Base-by-base conservation (phyloP, 148 eudicot genomes). In the Rhododendron mucronatum region DNA sequence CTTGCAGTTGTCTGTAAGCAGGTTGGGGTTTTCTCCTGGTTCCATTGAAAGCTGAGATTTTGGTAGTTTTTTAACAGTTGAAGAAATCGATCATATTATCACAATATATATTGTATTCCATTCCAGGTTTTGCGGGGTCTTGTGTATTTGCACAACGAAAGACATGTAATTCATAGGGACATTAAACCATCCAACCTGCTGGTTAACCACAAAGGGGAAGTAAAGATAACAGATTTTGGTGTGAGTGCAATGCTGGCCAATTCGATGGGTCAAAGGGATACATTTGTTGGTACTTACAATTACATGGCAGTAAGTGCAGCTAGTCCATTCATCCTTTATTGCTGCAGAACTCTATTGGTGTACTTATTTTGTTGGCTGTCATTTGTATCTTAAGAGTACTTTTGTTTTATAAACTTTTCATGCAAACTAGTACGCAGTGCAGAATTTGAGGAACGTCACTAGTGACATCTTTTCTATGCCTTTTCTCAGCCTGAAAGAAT, bases 141-240 rank as follows among this genome's bases (percentile, higher is more conserved):
- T 84, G 93, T 92, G 85, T 94, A 95, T 90, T 87, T 96, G 89
- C 99, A 96, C 82, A 92, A 95, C 82, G 98, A 96, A 85, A 95
- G 96, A 85, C 99, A 94, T 87, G 96, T 96, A 84, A 96, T 96
- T 77, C 99, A 95, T 50, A 93, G 99, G 91, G 99, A 96, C 84
- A 94, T 96, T 83, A 96, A 96, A 87, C 99, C 99, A 50, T 96
- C 99, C 41, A 96, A 96, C 89, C 89, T 96, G 82, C 93, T 96
- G 35, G 98, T 96, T 39, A 96, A 96, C 88, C 98, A 95, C 89
- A 92, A 95, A 89, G 99, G 99, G 82, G 97, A 96, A 90, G 98
- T 96, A 50, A 96, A 96, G 91, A 96, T 96, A 82, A 95, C 99
- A 48, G 99, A 96, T 89, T 96, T 96, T 88, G 99, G 99, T 85